These are phyloP conservation scores for Entomortierella parvispora DNA, from an alignment of 192 early-diverging fungal species.

Conservation along the genomic window DNA sequence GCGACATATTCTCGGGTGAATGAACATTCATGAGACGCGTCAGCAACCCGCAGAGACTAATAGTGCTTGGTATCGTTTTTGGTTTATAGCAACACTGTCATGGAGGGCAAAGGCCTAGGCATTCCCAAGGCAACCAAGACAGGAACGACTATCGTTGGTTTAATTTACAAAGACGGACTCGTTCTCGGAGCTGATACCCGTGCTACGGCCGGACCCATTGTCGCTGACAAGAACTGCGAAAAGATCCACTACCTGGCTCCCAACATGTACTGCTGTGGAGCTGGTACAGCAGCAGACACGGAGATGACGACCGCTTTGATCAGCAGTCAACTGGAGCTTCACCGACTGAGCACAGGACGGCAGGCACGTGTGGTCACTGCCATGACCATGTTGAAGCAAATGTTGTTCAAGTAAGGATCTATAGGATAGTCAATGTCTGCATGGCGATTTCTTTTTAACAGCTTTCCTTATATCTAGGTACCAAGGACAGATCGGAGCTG, in stretches of 20 bases:
- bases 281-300: slow-evolving; percentile 99
- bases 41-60: neutral
- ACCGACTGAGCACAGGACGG: slow-evolving; percentile 89
- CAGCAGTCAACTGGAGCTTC: slow-evolving; percentile 93
- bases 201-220: slow-evolving; percentile 94
- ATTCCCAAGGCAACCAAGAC: slow-evolving; percentile 90
- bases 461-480: slow-evolving; percentile 62
- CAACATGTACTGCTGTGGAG: slow-evolving; percentile 99
- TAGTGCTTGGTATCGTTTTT: neutral
- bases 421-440: neutral
- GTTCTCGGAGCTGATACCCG: slow-evolving; percentile 97
- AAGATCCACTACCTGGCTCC: slow-evolving; percentile 98
- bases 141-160: slow-evolving; percentile 97
- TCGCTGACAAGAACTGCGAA: slow-evolving; percentile 98
- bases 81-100: slow-evolving; percentile 73
- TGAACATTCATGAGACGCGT: slow-evolving; percentile 15
- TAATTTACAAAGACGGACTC: slow-evolving; percentile 94
- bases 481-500: slow-evolving; percentile 95
- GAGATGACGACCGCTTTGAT: slow-evolving; percentile 94
- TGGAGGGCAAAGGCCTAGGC: slow-evolving; percentile 81
- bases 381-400: slow-evolving; percentile 97
- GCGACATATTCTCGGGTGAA: neutral
- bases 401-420: slow-evolving; percentile 81
- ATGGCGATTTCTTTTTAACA: neutral
- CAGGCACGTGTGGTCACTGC: slow-evolving; percentile 90